Conservation (phyloP, 2,329 filamentous ascomycete species). For the Dichotomopilus funicola region DNA sequence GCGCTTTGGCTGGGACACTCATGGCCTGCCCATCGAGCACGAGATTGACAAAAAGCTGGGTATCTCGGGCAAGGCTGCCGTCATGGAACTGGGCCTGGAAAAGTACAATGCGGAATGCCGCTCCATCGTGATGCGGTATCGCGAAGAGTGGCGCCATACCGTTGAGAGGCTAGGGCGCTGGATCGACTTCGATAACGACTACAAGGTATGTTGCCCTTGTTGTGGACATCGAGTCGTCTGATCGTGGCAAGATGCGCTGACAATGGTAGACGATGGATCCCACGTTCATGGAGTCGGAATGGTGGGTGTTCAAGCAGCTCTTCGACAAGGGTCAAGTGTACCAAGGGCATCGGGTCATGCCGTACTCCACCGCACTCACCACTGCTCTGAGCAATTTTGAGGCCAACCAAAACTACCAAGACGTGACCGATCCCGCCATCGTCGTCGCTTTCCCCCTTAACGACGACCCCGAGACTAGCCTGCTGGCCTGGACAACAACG, state of each 20-base stretch:
- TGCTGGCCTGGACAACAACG: conserved; percentile 85
- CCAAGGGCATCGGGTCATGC: conserved; percentile 87
- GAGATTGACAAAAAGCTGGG: conserved; percentile 96
- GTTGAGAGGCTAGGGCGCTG: conserved; percentile 86
- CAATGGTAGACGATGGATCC: conserved; percentile 72
- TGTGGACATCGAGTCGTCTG: not conserved
- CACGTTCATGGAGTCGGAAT: conserved; percentile 91
- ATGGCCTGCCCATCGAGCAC: conserved; percentile 90
- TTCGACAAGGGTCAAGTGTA: conserved; percentile 88
- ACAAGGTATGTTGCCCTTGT: conserved; percentile 55
- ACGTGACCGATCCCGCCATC: conserved; percentile 83
- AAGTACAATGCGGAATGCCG: conserved; percentile 90
- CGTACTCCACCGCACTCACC: conserved; percentile 84
- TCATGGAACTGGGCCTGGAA: conserved; percentile 76
- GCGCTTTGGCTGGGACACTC: conserved; percentile 90
- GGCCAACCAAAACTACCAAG: conserved; percentile 90
- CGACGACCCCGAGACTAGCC: conserved; percentile 64
- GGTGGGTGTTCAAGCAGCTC: conserved; percentile 95
- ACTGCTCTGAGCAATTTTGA: conserved; percentile 92
- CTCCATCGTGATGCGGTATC: conserved; percentile 88
- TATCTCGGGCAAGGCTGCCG: conserved; percentile 76
- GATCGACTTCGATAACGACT: conserved; percentile 98
- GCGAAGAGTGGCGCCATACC: conserved; percentile 78
- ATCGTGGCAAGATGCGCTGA: conserved; percentile 14
- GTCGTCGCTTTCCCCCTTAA: conserved; percentile 82